These are phyloP conservation scores for Geranium brycei DNA, from an alignment of 345 rosid species.

Conservation along the genomic window DNA sequence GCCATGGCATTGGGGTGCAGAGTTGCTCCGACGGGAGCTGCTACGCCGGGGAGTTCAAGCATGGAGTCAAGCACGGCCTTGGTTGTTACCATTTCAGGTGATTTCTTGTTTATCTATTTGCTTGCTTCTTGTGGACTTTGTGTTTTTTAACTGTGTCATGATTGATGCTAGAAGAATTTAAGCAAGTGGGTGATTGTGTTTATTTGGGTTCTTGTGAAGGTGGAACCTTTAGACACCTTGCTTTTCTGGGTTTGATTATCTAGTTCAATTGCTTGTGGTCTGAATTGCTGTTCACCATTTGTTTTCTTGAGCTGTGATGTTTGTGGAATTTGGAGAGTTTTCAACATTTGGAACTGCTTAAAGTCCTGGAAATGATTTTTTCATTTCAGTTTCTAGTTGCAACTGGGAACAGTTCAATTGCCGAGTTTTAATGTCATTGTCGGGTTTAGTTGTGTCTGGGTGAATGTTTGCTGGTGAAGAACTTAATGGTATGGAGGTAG, in stretches of 20 bases:
- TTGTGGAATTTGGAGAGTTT: background rate
- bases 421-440: background rate
- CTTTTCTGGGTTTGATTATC: background rate
- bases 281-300: too few relatives aligned
- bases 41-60: slow-evolving; percentile 69
- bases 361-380: background rate
- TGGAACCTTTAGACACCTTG: background rate
- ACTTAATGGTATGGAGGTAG: background rate
- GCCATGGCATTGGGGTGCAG: slow-evolving; percentile 82
- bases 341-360: background rate
- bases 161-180: background rate
- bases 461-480: background rate
- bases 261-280: background rate
- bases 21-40: slow-evolving; percentile 83
- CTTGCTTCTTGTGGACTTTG: background rate
- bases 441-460: background rate
- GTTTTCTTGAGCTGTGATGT: too few relatives aligned
- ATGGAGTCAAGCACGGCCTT: slow-evolving; percentile 82
- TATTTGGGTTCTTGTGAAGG: background rate
- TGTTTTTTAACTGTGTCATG: background rate
- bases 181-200: background rate
- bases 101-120: background rate
- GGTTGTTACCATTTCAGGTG: slow-evolving; percentile 93
- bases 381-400: background rate
- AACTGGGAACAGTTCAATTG: background rate